These are phyloP conservation scores for Rugosomyces carneus DNA, from an alignment of 1,284 basidiomycete genomes.

Conservation along the genomic window DNA sequence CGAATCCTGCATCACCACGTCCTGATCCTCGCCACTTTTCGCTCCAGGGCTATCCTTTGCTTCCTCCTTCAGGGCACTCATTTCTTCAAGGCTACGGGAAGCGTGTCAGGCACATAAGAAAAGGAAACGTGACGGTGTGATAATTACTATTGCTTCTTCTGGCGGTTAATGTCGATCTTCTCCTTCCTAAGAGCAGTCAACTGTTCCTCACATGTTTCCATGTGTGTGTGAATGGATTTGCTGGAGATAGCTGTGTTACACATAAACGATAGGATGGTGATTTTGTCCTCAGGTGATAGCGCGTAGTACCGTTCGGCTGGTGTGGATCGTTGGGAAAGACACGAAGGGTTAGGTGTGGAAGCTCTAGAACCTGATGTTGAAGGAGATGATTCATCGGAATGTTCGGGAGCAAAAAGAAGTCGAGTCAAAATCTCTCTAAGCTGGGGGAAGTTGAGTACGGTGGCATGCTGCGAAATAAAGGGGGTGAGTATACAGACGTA, in stretches of 20 bases:
- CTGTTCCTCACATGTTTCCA: slow-evolving; percentile 87
- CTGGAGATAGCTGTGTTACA: slow-evolving; percentile 88
- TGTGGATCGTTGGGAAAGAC: slow-evolving; percentile 35
- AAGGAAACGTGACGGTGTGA: neutral
- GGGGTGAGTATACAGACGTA: neutral
- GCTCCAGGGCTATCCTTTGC: slow-evolving; percentile 40
- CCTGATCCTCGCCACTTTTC: slow-evolving; percentile 44
- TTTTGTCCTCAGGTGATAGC: slow-evolving; percentile 73
- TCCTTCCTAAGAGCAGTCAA: slow-evolving; percentile 93
- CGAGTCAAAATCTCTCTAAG: slow-evolving; percentile 72
- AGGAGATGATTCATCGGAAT: slow-evolving; percentile 33
- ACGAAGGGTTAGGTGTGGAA: slow-evolving; percentile 32
- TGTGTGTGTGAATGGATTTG: slow-evolving; percentile 79
- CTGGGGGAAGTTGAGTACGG: slow-evolving; percentile 64
- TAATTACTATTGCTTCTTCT: slow-evolving; percentile 81
- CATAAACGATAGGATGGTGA: slow-evolving; percentile 83
- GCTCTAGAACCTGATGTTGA: slow-evolving; percentile 40
- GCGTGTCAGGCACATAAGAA: slow-evolving; percentile 11
- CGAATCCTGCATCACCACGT: slow-evolving; percentile 51
- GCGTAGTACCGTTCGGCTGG: slow-evolving; percentile 71
- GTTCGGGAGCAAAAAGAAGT: slow-evolving; percentile 64
- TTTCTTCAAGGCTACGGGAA: slow-evolving; percentile 59
- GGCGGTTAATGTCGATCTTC: slow-evolving; percentile 89
- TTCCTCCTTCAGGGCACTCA: slow-evolving; percentile 57
- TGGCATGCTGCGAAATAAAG: slow-evolving; percentile 62